A percentile compares a stretch with the other conserved stretches of the same genome.
Conservation (phyloP, 1,139 yeast species). For the Blastobotrys indianensis region DNA sequence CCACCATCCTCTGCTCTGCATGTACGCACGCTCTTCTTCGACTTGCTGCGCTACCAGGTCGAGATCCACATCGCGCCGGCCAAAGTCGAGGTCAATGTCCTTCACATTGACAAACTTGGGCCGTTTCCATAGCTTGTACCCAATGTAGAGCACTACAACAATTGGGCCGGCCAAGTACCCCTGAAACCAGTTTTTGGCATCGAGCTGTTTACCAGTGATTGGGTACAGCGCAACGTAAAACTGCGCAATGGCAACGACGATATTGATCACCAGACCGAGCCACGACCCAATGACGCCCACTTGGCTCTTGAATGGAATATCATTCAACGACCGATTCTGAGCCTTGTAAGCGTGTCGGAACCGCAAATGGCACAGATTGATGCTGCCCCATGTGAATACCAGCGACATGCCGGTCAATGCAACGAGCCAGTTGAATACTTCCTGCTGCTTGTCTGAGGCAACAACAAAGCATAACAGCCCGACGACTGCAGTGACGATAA, state of each 20-base stretch:
- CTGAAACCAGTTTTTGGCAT: conserved; percentile 43
- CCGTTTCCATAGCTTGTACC: conserved; percentile 45
- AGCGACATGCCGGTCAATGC: conserved; percentile 82
- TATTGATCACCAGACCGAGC: conserved; percentile 55
- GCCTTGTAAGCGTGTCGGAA: conserved; percentile 66
- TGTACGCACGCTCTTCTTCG: conserved; percentile 41
- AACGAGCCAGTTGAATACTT: conserved; percentile 75
- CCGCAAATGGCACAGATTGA: conserved; percentile 68
- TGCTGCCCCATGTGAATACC: conserved; percentile 78
- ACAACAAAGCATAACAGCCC: conserved; percentile 64
- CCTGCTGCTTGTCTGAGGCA: conserved; percentile 61
- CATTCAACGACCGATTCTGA: conserved; percentile 60
- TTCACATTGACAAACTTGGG: conserved; percentile 34
- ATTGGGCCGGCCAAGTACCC: conserved; percentile 51
- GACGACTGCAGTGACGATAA: conserved; percentile 49
- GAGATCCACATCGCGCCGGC: conserved; percentile 50
- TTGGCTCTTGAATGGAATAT: conserved; percentile 63
- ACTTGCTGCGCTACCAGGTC: conserved; percentile 48
- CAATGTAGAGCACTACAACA: conserved; percentile 44
- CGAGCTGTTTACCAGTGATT: conserved; percentile 43
- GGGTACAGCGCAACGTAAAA: conserved; percentile 78
- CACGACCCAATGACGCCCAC: conserved; percentile 67
- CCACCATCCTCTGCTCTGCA: conserved; percentile 34
- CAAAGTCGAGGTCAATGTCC: conserved; percentile 52
- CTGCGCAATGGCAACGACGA: conserved; percentile 68